Evolutionary conservation across 2,329 filamentous ascomycete species (phyloP), one percentile per base, ranked within the genome.

Genomic region (Fusarium austroafricanum): DNA sequence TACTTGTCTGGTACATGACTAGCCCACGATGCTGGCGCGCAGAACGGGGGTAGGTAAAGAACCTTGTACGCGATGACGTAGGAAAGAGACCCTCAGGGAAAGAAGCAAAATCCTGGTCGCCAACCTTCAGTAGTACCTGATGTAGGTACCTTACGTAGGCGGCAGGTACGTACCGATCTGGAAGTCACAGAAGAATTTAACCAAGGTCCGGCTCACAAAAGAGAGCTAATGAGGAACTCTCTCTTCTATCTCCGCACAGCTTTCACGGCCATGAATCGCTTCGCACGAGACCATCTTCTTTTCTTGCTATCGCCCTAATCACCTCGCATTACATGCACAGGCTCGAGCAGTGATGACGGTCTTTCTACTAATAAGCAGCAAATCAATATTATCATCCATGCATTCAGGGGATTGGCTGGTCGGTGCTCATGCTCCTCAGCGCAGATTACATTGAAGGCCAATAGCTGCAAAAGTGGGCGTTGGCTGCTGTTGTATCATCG

Each of bases 1-100:
- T 55, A 64, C 67, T 45, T 55, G 15, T 31, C n/a, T 26, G 21
- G 37, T 60, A 67, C 62, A 40, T 55, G 46, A 18, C 49, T 53
- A 65, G 35, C 39, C 58, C 52, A 65, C 50, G 66, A 60, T 68
- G 42, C 45, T 65, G 50, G 40, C 61, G 51, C 55, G 53, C 65
- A 58, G 47, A 60, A 66, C 46, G 56, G 55, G 49, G 61, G 37
- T 49, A 55, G n/a, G 35, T 55, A 59, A 58, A 52, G 38, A 63
- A 58, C 65, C 67, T 62, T 67, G 71, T 63, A 69, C 62, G 47
- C 59, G 55, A 73, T 73, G 71, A 73, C 71, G 71, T 73, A 73
- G 71, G 38, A 45, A 68, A 66, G 62, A 39, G 45, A 58, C 58
- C 63, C 60, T 60, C 68, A 57, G 46, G 44, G 44, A 52, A 50